A percentile compares a stretch with the other conserved stretches of the same genome.
phyloP scores from a whole-genome alignment of 208 protist species.

The Naegleria lovaniensis region DNA sequence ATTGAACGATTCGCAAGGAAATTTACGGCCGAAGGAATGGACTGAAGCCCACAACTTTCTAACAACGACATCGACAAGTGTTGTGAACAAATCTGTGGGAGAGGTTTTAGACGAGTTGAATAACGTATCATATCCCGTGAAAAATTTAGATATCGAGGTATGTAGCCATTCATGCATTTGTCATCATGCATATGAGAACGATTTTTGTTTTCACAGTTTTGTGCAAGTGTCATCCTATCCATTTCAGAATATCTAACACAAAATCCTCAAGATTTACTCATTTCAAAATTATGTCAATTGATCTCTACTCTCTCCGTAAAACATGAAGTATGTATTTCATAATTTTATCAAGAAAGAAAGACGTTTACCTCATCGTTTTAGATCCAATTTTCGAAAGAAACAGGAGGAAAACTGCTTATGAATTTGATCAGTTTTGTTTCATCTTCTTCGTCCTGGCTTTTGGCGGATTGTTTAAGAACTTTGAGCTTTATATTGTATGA shows the following conservation, averaged over 20 bases:
- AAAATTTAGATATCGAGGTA: background rate
- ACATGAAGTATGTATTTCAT: slow-evolving; percentile 9
- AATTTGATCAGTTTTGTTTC: background rate
- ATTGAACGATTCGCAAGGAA: background rate
- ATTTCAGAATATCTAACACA: background rate
- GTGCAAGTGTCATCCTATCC: background rate
- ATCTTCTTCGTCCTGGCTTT: background rate
- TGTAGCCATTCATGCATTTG: background rate
- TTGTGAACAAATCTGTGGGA: background rate
- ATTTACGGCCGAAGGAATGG: background rate
- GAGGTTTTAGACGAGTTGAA: background rate
- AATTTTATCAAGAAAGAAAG: background rate
- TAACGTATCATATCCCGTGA: background rate
- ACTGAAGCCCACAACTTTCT: background rate
- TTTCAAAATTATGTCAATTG: background rate
- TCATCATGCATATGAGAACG: too few relatives aligned
- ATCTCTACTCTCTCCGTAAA: background rate
- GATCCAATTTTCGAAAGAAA: background rate
- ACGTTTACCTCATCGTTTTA: background rate
- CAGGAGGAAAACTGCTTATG: background rate
- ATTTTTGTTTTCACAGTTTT: background rate
- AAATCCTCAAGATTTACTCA: background rate
- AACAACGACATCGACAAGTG: background rate
- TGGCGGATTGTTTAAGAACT: background rate
- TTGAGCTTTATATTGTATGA: slow-evolving; percentile 1